Percentiles rank a stretch among this genome's conserved stretches.
phyloP scores from a whole-genome alignment of 176 grass and related monocot species.

The Bonia amplexicaulis region DNA sequence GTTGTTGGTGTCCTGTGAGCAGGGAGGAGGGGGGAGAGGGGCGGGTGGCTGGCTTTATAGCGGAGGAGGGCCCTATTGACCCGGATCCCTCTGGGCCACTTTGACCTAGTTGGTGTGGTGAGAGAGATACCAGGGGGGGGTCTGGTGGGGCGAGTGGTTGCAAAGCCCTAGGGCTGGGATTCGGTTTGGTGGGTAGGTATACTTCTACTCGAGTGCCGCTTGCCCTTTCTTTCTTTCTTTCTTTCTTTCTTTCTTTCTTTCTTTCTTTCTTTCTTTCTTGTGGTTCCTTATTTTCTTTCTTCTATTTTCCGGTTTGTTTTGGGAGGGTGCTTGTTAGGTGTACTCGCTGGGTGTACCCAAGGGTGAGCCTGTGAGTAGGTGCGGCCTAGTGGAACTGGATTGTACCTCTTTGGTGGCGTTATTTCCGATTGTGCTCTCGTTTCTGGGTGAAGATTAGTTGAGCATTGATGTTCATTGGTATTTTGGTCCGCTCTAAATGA shows the following conservation, averaged over 20 bases:
- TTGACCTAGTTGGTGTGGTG: slow-evolving; percentile 70
- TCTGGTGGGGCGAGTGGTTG: slow-evolving; percentile 42
- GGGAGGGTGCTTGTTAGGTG: neutral
- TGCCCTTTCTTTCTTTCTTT: slow-evolving; percentile 32
- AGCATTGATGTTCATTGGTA: neutral
- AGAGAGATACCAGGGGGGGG: neutral
- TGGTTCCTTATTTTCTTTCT: neutral
- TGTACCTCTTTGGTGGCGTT: neutral
- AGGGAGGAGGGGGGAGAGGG: neutral
- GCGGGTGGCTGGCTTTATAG: slow-evolving; percentile 44
- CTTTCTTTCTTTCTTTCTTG: neutral
- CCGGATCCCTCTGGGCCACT: slow-evolving; percentile 45
- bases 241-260: neutral
- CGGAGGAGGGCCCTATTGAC: slow-evolving; percentile 37
- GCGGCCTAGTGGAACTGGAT: neutral
- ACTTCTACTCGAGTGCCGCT: slow-evolving; percentile 46
- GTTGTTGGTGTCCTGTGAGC: slow-evolving; percentile 18
- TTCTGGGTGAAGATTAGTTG: neutral
- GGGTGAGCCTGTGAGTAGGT: neutral
- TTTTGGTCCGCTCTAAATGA: no score
- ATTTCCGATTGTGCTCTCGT: neutral
- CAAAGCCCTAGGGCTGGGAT: slow-evolving; percentile 26
- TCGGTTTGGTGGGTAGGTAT: slow-evolving; percentile 55
- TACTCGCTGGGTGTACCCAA: slow-evolving; percentile 19
- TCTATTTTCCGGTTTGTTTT: neutral